phyloP scores from a whole-genome alignment of 2,329 filamentous ascomycete genomes.

The Nigrograna mackinnonii region DNA sequence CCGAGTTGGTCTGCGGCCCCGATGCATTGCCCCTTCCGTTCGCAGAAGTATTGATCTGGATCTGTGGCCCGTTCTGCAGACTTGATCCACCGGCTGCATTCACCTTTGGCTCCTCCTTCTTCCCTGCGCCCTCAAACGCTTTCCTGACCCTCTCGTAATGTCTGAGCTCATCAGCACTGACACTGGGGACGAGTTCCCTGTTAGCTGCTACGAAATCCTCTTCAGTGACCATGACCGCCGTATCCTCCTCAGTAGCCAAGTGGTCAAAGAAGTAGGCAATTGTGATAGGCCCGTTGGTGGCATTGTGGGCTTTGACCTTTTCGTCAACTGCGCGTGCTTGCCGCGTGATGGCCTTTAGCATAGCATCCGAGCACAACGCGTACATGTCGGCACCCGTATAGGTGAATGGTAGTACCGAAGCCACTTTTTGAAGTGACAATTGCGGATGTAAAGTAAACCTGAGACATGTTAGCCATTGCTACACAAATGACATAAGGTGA shows the following conservation, averaged over 20 bases:
- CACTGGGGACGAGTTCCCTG: conserved; percentile 85
- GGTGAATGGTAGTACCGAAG: conserved; percentile 82
- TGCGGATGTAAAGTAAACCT: conserved; percentile 84
- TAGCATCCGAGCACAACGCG: conserved; percentile 94
- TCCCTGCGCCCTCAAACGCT: conserved; percentile 73
- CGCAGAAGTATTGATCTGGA: background rate
- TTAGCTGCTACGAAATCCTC: conserved; percentile 84
- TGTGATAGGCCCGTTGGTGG: conserved; percentile 59
- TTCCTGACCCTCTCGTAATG: conserved; percentile 87
- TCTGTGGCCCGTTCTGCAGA: background rate
- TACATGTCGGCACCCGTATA: conserved; percentile 98
- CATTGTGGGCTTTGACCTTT: conserved; percentile 75
- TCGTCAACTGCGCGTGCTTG: conserved; percentile 82
- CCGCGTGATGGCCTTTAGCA: conserved; percentile 97
- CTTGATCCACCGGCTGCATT: conserved; percentile 1
- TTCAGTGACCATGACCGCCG: conserved; percentile 85
- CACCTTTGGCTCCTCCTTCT: conserved; percentile 47
- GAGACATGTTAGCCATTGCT: conserved; percentile 4
- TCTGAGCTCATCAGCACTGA: conserved; percentile 86
- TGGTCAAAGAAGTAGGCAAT: conserved; percentile 98
- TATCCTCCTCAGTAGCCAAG: conserved; percentile 78
- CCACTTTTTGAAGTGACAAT: conserved; percentile 75
- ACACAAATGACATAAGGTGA: background rate
- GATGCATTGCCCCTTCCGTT: conserved; percentile 31
- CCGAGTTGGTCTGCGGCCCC: background rate